Evolutionary conservation across 768 basidiomycete species (phyloP).

Genomic region (Sarcodon sp.): DNA sequence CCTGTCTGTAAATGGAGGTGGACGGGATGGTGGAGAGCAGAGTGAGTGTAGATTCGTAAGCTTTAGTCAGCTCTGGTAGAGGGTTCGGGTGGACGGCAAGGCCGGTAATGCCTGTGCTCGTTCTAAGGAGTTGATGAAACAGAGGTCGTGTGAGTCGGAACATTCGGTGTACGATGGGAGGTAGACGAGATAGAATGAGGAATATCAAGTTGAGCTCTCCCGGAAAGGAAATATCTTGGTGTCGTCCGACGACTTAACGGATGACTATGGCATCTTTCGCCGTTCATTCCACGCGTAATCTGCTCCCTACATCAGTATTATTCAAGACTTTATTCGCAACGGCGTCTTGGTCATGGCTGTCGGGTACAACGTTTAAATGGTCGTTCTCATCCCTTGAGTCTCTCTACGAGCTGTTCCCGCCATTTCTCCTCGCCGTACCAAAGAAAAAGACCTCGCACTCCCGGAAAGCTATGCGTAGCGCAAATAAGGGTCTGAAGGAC

Average conservation of each 20-base stretch:
- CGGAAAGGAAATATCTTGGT: constrained; percentile 5
- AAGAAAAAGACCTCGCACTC: constrained; percentile 92
- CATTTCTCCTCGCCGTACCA: constrained; percentile 84
- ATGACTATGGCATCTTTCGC: constrained; percentile 28
- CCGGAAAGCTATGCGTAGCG: constrained; percentile 86
- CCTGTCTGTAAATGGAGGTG: constrained; percentile 82
- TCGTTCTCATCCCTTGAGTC: constrained; percentile 29
- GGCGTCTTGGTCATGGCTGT: constrained; percentile 2
- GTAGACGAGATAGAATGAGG: background rate
- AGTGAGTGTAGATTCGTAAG: constrained; percentile 69
- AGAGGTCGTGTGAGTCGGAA: constrained; percentile 68
- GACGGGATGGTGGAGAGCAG: constrained; percentile 60
- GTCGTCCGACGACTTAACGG: constrained; percentile 1
- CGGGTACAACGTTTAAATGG: constrained; percentile 16
- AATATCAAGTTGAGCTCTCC: constrained; percentile 1
- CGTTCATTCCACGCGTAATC: constrained; percentile 17
- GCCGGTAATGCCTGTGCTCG: constrained; percentile 79
- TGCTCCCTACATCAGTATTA: constrained; percentile 6
- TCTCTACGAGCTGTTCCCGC: constrained; percentile 67
- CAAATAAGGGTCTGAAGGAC: constrained; percentile 92
- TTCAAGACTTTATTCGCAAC: constrained; percentile 12
- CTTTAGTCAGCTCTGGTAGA: constrained; percentile 60
- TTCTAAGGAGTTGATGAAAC: constrained; percentile 49
- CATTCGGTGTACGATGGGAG: constrained; percentile 29
- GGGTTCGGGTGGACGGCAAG: constrained; percentile 78